Base-by-base conservation (phyloP, 345 rosid genomes). In the Clarkia xantiana region DNA sequence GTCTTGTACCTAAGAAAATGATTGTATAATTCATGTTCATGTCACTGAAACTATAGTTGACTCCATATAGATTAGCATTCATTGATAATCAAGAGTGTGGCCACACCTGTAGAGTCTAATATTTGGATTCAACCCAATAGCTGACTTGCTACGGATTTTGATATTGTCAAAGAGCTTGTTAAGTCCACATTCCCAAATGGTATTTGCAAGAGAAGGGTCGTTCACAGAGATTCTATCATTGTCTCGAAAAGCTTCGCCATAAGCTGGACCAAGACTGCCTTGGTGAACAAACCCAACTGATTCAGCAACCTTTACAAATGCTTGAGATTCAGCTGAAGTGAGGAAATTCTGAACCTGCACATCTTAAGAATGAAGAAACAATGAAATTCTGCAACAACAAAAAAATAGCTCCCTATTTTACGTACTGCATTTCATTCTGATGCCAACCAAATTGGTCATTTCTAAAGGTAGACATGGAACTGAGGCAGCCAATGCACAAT, bases 161-260 rank as follows among this genome's bases (percentile, higher is more conserved):
- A 80, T 76, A 64, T 71, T 81, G 36, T 83, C 59, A 61, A 91
- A 81, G 20, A 91, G 63, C 53, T 49, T 58, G 18, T 64, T 57
- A 10, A 91, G 71, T 42, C 96, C 96, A 40, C 94, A 76, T 40
- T 73, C 77, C 94, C 98, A 91, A 44, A 84, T 9, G 3, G 69
- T 42, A 54, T 65, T 73, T 0, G 86, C 93, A 44, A 86, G 93
- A 50, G 53, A 53, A 42, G 93, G 71, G 72, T 91, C 94, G 18
- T 74, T 64, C 36, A 72, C 84, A 16, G 84, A 70, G 42, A 86
- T 69, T 49, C 98, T 71, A 52, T 83, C 93, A 52, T 86, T 84
- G 62, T 91, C 98, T 42, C 96, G 68, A 47, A 68, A 91, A 58
- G 96, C 96, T 78, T 86, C 96, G 6, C 98, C 96, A 59, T 71